phyloP scores from a whole-genome alignment of 495 filamentous ascomycete genomes.

The Talaromyces borbonicus region DNA sequence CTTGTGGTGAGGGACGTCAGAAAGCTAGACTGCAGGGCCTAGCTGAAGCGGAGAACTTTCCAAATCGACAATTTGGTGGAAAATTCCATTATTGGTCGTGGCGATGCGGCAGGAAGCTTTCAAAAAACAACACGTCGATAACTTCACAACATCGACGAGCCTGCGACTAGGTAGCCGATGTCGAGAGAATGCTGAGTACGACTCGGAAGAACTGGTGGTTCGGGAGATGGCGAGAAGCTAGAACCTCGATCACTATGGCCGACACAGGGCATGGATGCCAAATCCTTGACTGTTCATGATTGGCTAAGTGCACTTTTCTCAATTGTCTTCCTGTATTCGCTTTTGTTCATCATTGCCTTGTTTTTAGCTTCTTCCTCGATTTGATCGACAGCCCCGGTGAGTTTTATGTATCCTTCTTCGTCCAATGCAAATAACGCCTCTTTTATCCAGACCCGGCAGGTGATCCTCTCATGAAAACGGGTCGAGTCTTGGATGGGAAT shows the following conservation, averaged over 20 bases:
- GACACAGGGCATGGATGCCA: too few relatives aligned
- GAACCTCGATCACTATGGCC: too few relatives aligned
- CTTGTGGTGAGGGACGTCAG: too few relatives aligned
- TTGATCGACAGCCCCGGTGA: constrained; percentile 7
- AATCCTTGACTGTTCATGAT: neutral
- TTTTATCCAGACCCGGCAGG: constrained; percentile 18
- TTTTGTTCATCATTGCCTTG: constrained; percentile 14
- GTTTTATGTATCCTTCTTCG: constrained; percentile 18
- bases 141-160: too few relatives aligned
- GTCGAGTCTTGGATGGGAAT: constrained; percentile 14
- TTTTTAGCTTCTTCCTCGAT: constrained; percentile 17
- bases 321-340: neutral
- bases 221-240: too few relatives aligned
- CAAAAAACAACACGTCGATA: neutral
- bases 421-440: constrained; percentile 19
- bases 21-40: neutral
- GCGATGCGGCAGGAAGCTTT: neutral
- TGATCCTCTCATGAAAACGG: constrained; percentile 14
- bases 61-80: neutral
- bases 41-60: neutral
- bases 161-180: too few relatives aligned
- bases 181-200: too few relatives aligned
- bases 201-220: too few relatives aligned
- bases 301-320: neutral
- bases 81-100: neutral